Percentiles rank a stretch among this genome's conserved stretches.
phyloP scores from a whole-genome alignment of 768 basidiomycete genomes.

The Kwoniella sp. region DNA sequence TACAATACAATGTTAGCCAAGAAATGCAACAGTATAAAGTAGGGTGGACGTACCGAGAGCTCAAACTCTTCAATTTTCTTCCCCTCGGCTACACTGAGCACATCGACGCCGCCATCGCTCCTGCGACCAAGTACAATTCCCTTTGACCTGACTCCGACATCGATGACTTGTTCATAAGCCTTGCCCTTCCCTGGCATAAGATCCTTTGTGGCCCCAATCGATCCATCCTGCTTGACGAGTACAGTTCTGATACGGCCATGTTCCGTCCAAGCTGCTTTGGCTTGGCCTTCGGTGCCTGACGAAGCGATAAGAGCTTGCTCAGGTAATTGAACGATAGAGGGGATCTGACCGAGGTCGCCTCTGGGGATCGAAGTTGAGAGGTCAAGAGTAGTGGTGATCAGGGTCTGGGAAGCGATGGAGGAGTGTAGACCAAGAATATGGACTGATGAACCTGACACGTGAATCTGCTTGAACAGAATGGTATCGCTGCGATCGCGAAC shows the following conservation, averaged over 20 bases:
- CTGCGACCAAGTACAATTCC: conserved; percentile 68
- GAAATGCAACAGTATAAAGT: no score
- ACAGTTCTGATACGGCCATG: conserved; percentile 61
- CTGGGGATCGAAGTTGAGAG: conserved; percentile 61
- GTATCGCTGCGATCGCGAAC: conserved; percentile 60
- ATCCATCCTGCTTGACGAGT: conserved; percentile 26
- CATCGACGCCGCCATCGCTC: conserved; percentile 63
- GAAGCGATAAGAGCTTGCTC: conserved; percentile 57
- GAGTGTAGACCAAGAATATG: conserved; percentile 65
- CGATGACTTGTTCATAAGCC: conserved; percentile 63
- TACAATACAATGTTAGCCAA: no score
- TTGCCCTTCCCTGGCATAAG: conserved; percentile 35
- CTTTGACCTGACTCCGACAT: conserved; percentile 63
- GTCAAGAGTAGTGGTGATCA: conserved; percentile 69
- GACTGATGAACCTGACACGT: conserved; percentile 62
- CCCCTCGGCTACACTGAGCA: conserved; percentile 62
- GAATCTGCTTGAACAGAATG: conserved; percentile 67
- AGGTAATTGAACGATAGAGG: conserved; percentile 60
- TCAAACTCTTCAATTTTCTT: conserved; percentile 61
- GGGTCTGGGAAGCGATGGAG: conserved; percentile 63
- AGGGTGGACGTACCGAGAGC: conserved; percentile 59
- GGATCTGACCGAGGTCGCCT: conserved; percentile 60
- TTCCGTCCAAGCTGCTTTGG: conserved; percentile 61
- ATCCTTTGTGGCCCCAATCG: conserved; percentile 36
- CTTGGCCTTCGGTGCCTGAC: conserved; percentile 18